phyloP scores from a whole-genome alignment of 2,329 filamentous ascomycete species.

The Aspergillus pseudoterreus region DNA sequence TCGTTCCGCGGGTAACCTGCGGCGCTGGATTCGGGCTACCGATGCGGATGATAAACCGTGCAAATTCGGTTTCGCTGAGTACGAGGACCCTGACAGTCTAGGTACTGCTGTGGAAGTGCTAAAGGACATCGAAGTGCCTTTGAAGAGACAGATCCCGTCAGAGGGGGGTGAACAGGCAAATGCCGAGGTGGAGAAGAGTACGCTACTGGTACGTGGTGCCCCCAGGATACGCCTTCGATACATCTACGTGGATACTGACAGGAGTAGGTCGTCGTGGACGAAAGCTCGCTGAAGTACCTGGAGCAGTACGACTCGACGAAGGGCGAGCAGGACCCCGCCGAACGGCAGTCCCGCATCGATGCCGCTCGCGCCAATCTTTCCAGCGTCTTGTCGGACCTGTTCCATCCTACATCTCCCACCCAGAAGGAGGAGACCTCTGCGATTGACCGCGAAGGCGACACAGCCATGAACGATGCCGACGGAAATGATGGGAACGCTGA shows the following conservation, averaged over 20 bases:
- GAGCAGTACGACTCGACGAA: slow-evolving; percentile 70
- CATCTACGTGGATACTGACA: slow-evolving; percentile 19
- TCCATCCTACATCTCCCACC: slow-evolving; percentile 58
- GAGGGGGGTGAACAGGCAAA: slow-evolving; percentile 43
- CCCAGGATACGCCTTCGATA: neutral
- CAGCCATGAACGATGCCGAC: slow-evolving; percentile 62
- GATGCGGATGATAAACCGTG: slow-evolving; percentile 77
- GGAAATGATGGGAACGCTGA: slow-evolving; percentile 63
- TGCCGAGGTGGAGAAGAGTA: slow-evolving; percentile 61
- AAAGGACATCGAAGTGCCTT: slow-evolving; percentile 74
- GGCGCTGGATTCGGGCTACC: slow-evolving; percentile 77
- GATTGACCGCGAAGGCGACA: slow-evolving; percentile 64
- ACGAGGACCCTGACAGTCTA: slow-evolving; percentile 84
- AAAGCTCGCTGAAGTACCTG: slow-evolving; percentile 78
- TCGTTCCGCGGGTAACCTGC: slow-evolving; percentile 69
- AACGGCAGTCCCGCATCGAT: slow-evolving; percentile 65
- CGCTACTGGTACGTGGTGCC: slow-evolving; percentile 55
- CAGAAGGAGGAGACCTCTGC: slow-evolving; percentile 44
- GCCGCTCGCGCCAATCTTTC: slow-evolving; percentile 65
- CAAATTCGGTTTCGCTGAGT: slow-evolving; percentile 93
- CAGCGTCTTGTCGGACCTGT: slow-evolving; percentile 65
- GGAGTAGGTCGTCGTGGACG: slow-evolving; percentile 65
- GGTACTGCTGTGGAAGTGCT: slow-evolving; percentile 81
- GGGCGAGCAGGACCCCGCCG: slow-evolving; percentile 59
- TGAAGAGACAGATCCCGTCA: slow-evolving; percentile 62